Conservation (phyloP, 2,329 filamentous ascomycete genomes). For the Lecanicillium sp. region DNA sequence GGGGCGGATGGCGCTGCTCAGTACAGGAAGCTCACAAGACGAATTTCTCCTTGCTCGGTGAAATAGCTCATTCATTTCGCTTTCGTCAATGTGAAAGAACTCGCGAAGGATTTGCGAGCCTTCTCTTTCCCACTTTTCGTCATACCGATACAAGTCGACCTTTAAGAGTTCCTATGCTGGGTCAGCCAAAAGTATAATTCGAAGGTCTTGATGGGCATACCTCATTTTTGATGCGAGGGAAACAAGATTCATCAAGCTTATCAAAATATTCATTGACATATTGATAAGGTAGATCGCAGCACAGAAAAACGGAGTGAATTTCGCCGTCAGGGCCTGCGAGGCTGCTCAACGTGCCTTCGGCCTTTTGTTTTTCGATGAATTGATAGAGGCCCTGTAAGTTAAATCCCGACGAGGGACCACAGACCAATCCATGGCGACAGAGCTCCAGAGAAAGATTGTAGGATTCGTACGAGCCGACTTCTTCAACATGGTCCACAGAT, state of each 20-base stretch:
- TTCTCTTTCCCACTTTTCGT: conserved; percentile 42
- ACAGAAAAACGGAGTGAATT: conserved; percentile 49
- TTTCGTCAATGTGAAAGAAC: conserved; percentile 16
- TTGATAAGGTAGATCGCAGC: conserved; percentile 56
- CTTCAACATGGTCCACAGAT: conserved; percentile 46
- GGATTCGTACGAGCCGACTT: conserved; percentile 46
- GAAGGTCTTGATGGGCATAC: conserved; percentile 11
- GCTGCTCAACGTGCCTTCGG: conserved; percentile 31
- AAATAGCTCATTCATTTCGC: conserved; percentile 7
- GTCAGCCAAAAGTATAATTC: conserved; percentile 8
- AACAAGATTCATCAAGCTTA: conserved; percentile 39
- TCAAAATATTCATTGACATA: conserved; percentile 53
- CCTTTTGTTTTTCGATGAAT: conserved; percentile 39
- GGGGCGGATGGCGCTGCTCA: conserved; percentile 7
- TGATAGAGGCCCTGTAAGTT: conserved; percentile 44
- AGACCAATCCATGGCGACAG: conserved; percentile 48
- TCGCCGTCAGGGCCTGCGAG: conserved; percentile 35
- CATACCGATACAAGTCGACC: conserved; percentile 43
- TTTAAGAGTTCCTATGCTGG: conserved; percentile 29
- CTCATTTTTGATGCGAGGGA: conserved; percentile 39
- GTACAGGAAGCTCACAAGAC: conserved; percentile 2
- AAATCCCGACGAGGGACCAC: conserved; percentile 53
- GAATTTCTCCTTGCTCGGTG: conserved; percentile 5
- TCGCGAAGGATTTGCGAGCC: conserved; percentile 27
- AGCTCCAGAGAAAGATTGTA: conserved; percentile 44